Conservation (phyloP, 371 early-diverging fungal species). For the Mortierella sp. region DNA sequence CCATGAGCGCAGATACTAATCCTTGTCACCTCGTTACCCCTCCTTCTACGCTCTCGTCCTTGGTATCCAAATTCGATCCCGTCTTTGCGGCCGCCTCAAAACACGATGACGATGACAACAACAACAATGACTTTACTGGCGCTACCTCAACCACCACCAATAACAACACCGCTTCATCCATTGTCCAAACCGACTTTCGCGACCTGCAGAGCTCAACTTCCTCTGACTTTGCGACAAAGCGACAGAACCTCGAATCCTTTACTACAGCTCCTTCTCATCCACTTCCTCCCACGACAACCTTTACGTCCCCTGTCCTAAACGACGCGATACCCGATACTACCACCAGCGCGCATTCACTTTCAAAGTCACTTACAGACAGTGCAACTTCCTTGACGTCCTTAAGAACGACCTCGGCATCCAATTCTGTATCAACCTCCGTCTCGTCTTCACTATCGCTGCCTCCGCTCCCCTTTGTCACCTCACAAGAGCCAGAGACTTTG, state of each 20-base stretch:
- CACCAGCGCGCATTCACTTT: not conserved
- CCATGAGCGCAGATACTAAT: conserved; percentile 23
- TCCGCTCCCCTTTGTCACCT: not conserved
- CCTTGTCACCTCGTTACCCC: not conserved
- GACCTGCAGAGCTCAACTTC: not conserved
- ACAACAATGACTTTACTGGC: conserved; percentile 4
- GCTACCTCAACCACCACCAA: not conserved
- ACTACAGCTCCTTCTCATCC: not conserved
- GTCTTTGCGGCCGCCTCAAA: not conserved
- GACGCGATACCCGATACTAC: not conserved
- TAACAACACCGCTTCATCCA: not conserved
- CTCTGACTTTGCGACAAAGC: not conserved
- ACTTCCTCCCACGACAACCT: not conserved
- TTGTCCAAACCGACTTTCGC: not conserved
- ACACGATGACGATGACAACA: not conserved
- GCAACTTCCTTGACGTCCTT: not conserved
- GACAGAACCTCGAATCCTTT: not conserved
- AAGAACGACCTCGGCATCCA: conserved; percentile 1
- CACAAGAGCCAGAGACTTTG: not conserved
- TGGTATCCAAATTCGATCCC: conserved; percentile 6
- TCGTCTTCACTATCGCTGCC: conserved; percentile 6
- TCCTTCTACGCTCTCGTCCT: conserved; percentile 3
- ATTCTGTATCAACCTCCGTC: conserved; percentile 7
- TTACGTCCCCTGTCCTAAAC: not conserved
- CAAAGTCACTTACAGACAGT: not conserved